Evolutionary conservation across 176 grass and related monocot genomes (phyloP).

Genomic region (Canna indica): DNA sequence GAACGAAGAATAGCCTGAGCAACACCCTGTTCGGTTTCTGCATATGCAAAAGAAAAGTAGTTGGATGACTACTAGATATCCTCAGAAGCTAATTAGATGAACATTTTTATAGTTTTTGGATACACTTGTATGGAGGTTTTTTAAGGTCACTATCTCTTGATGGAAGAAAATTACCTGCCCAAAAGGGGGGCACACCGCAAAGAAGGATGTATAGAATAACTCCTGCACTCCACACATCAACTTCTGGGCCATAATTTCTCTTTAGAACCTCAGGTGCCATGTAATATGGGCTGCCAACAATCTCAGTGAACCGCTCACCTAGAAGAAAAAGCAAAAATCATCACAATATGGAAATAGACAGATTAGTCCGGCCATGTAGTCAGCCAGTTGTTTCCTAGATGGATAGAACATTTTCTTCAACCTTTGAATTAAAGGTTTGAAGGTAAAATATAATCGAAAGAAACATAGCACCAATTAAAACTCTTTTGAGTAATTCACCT

Average conservation of each 20-base stretch:
- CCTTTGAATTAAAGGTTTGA: too few species aligned
- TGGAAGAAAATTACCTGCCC: background rate
- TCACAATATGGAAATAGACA: background rate
- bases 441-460: background rate
- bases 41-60: background rate
- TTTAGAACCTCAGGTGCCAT: background rate
- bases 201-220: background rate
- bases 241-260: slow-evolving; percentile 1
- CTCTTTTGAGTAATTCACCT: background rate
- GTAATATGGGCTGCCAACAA: background rate
- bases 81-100: background rate
- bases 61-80: background rate
- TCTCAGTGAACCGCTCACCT: background rate
- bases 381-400: too few species aligned
- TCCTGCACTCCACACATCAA: background rate
- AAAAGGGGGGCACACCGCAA: background rate
- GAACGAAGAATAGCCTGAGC: slow-evolving; percentile 5
- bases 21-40: slow-evolving; percentile 7
- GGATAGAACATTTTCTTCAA: too few species aligned
- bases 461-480: background rate
- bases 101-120: background rate
- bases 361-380: background rate
- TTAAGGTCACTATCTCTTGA: background rate
- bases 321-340: background rate
- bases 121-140: background rate